A percentile compares a stretch with the other conserved stretches of the same genome.
Evolutionary conservation across 83 land plant species (phyloP).

Genomic region (Picea abies): DNA sequence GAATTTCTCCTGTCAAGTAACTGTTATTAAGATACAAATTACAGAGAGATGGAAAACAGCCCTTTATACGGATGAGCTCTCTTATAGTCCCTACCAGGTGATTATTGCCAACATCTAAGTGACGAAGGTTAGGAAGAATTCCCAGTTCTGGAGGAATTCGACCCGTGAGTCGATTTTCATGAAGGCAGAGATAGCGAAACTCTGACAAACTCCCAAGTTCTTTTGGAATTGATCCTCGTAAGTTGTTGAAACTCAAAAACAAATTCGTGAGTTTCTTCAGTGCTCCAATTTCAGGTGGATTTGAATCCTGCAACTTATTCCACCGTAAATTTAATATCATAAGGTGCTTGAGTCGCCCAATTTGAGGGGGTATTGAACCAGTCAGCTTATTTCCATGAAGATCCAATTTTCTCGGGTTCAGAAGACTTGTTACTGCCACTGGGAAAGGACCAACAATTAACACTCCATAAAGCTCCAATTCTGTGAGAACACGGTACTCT

Average conservation of each 20-base stretch:
- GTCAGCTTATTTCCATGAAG: conserved; percentile 91
- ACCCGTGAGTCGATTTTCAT: conserved; percentile 83
- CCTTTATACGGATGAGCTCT: conserved; percentile 79
- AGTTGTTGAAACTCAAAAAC: conserved; percentile 88
- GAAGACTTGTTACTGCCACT: conserved; percentile 80
- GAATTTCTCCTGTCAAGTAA: too few species aligned
- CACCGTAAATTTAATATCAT: conserved; percentile 81
- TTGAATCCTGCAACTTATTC: conserved; percentile 90
- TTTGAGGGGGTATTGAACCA: conserved; percentile 91
- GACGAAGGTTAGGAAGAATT: conserved; percentile 64
- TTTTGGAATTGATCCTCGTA: conserved; percentile 85
- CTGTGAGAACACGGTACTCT: background rate
- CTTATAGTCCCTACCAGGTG: conserved; percentile 87
- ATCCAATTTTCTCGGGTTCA: conserved; percentile 85
- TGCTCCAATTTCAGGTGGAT: conserved; percentile 89
- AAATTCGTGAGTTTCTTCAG: conserved; percentile 73
- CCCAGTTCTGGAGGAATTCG: conserved; percentile 87
- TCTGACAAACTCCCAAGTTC: conserved; percentile 81
- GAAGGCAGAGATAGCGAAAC: conserved; percentile 89
- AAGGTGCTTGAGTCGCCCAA: conserved; percentile 74
- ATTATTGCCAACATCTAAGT: conserved; percentile 87
- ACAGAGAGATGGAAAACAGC: conserved; percentile 82
- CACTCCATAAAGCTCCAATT: conserved; percentile 75
- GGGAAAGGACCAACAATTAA: conserved; percentile 94
- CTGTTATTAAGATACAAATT: conserved; percentile 44